Conservation (phyloP, 2,329 filamentous ascomycete genomes). For the Cladosporium sp. region DNA sequence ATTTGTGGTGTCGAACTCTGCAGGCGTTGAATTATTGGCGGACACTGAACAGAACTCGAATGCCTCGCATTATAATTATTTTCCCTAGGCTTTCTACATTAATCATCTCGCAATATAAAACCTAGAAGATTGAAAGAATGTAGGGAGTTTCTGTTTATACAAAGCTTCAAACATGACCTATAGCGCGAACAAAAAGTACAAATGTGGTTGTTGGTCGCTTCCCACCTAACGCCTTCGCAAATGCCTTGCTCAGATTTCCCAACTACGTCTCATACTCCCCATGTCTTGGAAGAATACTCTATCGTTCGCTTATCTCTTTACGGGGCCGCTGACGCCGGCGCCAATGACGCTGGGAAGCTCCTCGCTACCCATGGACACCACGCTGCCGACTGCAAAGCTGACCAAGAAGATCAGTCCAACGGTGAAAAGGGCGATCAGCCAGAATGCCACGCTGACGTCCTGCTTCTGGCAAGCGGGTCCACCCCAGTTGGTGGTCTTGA, state of each 20-base stretch:
- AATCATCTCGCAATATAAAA: no score
- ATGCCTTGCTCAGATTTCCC: conserved; percentile 12
- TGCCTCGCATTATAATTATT: no score
- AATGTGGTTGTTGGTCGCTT: not conserved
- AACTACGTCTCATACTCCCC: not conserved
- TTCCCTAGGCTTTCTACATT: no score
- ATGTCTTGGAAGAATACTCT: not conserved
- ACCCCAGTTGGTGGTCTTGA: conserved; percentile 71
- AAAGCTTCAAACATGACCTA: conserved; percentile 2
- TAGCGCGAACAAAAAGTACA: conserved; percentile 10
- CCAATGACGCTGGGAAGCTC: conserved; percentile 90
- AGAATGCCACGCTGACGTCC: conserved; percentile 85
- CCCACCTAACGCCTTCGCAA: conserved; percentile 9
- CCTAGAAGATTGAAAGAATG: no score
- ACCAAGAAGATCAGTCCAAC: conserved; percentile 66
- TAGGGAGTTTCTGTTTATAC: conserved; percentile 5
- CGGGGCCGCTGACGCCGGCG: conserved; percentile 76
- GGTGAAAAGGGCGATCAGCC: conserved; percentile 73
- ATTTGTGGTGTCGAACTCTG: no score
- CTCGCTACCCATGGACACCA: conserved; percentile 80
- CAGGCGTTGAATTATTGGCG: no score
- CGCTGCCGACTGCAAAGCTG: conserved; percentile 67
- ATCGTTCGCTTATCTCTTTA: not conserved
- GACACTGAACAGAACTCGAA: no score
- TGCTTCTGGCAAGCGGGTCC: conserved; percentile 85